Evolutionary conservation across 306 rosid species (phyloP), one percentile per base, ranked within the genome.

Genomic region (Rosa lucieae): DNA sequence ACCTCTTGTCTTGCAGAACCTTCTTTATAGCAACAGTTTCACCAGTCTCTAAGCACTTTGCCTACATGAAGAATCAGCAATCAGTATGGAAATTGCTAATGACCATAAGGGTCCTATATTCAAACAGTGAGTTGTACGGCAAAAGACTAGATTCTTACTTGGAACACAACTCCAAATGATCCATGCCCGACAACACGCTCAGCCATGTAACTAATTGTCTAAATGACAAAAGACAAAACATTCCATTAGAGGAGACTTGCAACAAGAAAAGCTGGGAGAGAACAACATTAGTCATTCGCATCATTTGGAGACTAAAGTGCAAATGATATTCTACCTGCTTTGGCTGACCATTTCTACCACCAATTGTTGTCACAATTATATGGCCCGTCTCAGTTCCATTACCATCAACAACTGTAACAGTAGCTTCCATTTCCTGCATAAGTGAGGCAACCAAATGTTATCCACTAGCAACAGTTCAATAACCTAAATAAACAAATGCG

Each of bases 1-100:
- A 94, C 86, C 98, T 89, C 89, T 94, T 94, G 89, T 94, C 98
- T 79, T 94, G 98, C 72, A 94, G 93, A 86, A 94, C 98, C 94
- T 92, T 94, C 83, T 94, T 94, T 74, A 94, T 94, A 70, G 98
- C 98, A 78, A 94, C 98, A 67, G 98, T 88, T 94, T 94, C 98
- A 84, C 93, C 97, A 29, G 94, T 94, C 86, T 94, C 98, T 83
- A 94, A 85, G 86, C 98, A 94, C 80, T 94, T 94, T 61, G 98
- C 98, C 98, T 94, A 83, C 40, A 88, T 20, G 71, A 59, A 10
- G 77, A 76, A 62, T 70, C 52, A 73, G 78, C 70, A 72, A 68
- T 49, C 39, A 79, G 58, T 53, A 43, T 44, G 55, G 48, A 43
- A 61, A 65, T 18, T 70, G 53, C 75, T 21, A 69, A 12, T 5